Base-by-base conservation (phyloP, 2,329 filamentous ascomycete species). In the Xylariomycetidae sp. region DNA sequence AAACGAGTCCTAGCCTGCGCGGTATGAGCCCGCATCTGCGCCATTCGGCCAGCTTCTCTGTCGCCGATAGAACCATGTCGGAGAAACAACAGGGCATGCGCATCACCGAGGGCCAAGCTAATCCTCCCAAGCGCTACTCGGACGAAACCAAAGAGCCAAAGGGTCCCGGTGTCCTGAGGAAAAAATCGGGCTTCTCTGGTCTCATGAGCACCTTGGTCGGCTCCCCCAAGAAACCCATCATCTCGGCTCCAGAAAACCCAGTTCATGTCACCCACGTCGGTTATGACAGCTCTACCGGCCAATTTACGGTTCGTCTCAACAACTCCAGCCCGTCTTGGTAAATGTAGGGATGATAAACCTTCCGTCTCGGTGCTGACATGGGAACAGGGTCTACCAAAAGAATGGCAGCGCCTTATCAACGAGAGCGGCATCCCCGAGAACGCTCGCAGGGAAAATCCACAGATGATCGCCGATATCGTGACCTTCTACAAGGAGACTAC, bases 261-360 rank as follows among this genome's bases (percentile, higher is more conserved):
- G 88, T 97, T 40, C 92, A 97, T 64, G 87, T 98, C 51, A 97
- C 90, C 37, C 92, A 98, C 62, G 92, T 98, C 46, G 90, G 90
- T 50, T 96, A 95, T 60, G 90, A 98, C 63, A 94, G 92, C 64
- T 77, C 86, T 53, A 97, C 92, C 4, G 92, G 92, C 47, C 87
- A 95, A 64, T 98, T 95, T 61, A 97, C 90, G 37, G 88, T 94
- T 72, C 56, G 82, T 75, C 33, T 38, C 30, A 33, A 31, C 15
- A 32, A 28, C 19, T 38, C 35, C n/a, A n/a, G n/a, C n/a, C n/a
- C n/a, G n/a, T n/a, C n/a, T n/a, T n/a, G n/a, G n/a, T n/a, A n/a
- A n/a, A n/a, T n/a, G n/a, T n/a, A n/a, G n/a, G n/a, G n/a, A n/a
- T n/a, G n/a, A n/a, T 13, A 34, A 35, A 32, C 27, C n/a, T n/a